phyloP scores from a whole-genome alignment of 2,329 filamentous ascomycete species.

The Paracorniculantispora psalliotae region DNA sequence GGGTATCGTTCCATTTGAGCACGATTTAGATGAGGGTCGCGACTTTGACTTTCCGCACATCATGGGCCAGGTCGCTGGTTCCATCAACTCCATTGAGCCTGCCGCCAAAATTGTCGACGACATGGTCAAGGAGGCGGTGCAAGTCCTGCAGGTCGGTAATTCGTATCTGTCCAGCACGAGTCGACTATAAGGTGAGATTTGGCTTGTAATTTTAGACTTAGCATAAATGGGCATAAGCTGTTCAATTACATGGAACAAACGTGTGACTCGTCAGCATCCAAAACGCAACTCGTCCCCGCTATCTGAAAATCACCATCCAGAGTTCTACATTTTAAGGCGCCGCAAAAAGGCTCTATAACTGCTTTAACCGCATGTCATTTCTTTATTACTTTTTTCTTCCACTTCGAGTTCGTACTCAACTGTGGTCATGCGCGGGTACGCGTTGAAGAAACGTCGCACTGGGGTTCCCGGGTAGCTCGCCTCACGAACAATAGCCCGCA shows the following conservation, averaged over 20 bases:
- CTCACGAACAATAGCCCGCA: no score
- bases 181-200: slow-evolving; percentile 28
- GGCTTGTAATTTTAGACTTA: not conserved
- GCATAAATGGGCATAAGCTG: not conserved
- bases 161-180: slow-evolving; percentile 52
- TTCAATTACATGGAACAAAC: not conserved
- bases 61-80: slow-evolving; percentile 89
- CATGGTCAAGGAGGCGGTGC: slow-evolving; percentile 75
- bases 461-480: no score
- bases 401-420: no score
- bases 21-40: slow-evolving; percentile 76
- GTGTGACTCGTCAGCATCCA: not conserved
- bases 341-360: no score
- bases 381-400: no score
- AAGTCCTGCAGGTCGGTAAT: slow-evolving; percentile 58
- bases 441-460: no score
- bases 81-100: slow-evolving; percentile 71
- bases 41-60: slow-evolving; percentile 83
- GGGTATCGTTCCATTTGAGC: slow-evolving; percentile 75
- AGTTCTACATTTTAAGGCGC: no score
- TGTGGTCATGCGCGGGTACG: no score
- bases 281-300: not conserved
- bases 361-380: no score
- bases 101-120: slow-evolving; percentile 81
- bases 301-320: no score